Conservation (phyloP, 2,329 filamentous ascomycete species). For the Calonectria montana region DNA sequence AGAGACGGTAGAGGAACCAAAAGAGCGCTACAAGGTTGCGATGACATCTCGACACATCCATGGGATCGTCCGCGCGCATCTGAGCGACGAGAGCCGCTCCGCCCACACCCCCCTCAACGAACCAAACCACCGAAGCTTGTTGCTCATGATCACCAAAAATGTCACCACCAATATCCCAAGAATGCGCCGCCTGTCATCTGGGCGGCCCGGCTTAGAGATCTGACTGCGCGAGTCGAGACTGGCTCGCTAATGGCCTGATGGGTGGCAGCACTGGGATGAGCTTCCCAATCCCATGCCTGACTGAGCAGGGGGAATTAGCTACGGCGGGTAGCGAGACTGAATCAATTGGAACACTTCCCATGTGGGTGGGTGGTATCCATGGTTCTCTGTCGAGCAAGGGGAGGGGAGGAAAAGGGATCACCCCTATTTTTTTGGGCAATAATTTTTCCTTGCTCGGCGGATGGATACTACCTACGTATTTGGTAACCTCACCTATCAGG, state of each 20-base stretch:
- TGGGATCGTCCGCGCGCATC: constrained; percentile 25
- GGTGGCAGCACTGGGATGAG: constrained; percentile 23
- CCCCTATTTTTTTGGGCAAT: constrained; percentile 1
- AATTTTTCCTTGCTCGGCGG: neutral
- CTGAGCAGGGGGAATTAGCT: constrained; percentile 5
- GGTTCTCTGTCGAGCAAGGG: constrained; percentile 9
- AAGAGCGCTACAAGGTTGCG: constrained; percentile 13
- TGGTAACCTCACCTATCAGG: neutral
- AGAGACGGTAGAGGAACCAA: constrained; percentile 11
- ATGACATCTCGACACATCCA: constrained; percentile 21
- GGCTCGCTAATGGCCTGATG: constrained; percentile 29
- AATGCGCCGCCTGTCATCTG: constrained; percentile 16
- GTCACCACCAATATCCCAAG: constrained; percentile 5
- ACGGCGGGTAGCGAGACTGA: neutral
- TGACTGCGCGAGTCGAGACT: constrained; percentile 24
- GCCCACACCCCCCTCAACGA: constrained; percentile 3
- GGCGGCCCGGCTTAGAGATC: constrained; percentile 21
- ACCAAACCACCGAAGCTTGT: neutral
- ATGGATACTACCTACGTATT: neutral
- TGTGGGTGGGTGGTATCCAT: constrained; percentile 20
- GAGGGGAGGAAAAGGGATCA: neutral
- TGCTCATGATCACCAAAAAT: neutral
- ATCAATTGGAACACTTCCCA: constrained; percentile 13
- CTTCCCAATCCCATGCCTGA: constrained; percentile 15
- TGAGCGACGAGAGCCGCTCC: neutral